Percentiles rank a stretch among this genome's conserved stretches.
phyloP scores from a whole-genome alignment of 176 grass and related monocot genomes.

The Raddia distichophylla region DNA sequence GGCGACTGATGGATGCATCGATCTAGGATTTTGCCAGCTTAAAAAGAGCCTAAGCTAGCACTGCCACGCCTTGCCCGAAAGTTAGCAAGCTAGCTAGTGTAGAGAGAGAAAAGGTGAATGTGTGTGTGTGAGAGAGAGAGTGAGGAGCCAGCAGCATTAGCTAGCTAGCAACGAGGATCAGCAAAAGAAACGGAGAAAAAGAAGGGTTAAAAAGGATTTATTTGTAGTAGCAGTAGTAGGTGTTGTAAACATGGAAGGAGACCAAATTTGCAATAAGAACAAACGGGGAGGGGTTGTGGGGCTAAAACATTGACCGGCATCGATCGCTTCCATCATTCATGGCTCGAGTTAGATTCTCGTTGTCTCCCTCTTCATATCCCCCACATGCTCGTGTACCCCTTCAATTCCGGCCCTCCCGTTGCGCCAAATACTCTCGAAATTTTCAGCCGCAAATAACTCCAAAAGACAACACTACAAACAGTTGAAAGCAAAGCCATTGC shows the following conservation, averaged over 20 bases:
- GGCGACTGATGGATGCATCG: slow-evolving; percentile 27
- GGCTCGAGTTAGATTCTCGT: slow-evolving; percentile 91
- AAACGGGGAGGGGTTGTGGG: slow-evolving; percentile 61
- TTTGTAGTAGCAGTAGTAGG: background rate
- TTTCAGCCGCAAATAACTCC: slow-evolving; percentile 35
- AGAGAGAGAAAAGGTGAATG: slow-evolving; percentile 12
- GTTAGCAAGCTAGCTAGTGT: background rate
- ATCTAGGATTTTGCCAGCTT: no score
- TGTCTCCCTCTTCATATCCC: slow-evolving; percentile 87
- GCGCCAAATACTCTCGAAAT: slow-evolving; percentile 36
- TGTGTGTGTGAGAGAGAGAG: background rate
- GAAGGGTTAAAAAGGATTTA: background rate
- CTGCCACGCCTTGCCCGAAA: background rate
- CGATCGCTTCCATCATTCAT: slow-evolving; percentile 88
- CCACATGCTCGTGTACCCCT: slow-evolving; percentile 81
- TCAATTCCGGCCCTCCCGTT: slow-evolving; percentile 32
- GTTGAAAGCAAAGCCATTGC: slow-evolving; percentile 43
- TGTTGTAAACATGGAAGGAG: slow-evolving; percentile 5
- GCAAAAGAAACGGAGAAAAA: background rate
- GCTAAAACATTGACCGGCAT: slow-evolving; percentile 83
- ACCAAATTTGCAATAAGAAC: slow-evolving; percentile 67
- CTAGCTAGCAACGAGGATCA: background rate
- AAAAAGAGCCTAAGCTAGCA: background rate
- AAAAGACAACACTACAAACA: slow-evolving; percentile 43
- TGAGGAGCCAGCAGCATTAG: background rate